phyloP scores from a whole-genome alignment of 1,284 basidiomycete species.

The Cerrena zonata region DNA sequence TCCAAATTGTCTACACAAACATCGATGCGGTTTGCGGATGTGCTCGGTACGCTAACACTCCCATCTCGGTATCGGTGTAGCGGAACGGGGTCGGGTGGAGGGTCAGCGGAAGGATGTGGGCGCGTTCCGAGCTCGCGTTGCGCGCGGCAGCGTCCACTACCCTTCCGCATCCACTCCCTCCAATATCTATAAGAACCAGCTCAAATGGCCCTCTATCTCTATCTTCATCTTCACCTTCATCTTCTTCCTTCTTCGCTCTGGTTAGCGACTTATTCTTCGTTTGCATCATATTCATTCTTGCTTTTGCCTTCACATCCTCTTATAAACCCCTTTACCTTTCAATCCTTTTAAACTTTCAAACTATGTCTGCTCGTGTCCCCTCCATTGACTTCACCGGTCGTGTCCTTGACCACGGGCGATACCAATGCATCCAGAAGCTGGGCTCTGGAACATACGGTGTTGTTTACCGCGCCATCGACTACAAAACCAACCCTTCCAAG shows the following conservation, averaged over 20 bases:
- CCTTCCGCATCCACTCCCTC: neutral
- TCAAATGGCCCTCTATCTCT: neutral
- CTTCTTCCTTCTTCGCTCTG: neutral
- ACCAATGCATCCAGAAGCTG: slow-evolving; percentile 18
- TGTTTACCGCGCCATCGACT: slow-evolving; percentile 29
- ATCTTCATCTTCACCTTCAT: neutral
- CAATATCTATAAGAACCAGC: neutral
- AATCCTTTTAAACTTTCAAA: too few relatives aligned
- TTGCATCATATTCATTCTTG: neutral
- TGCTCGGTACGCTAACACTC: too few relatives aligned
- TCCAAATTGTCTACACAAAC: too few relatives aligned
- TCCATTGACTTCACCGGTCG: slow-evolving; percentile 14
- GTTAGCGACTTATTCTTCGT: neutral
- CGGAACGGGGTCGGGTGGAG: neutral
- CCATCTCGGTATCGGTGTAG: neutral
- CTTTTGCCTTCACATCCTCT: slow-evolving; percentile 1
- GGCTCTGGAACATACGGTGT: slow-evolving; percentile 30
- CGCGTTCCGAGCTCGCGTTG: neutral
- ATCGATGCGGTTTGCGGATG: too few relatives aligned
- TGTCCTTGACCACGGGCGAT: slow-evolving; percentile 12
- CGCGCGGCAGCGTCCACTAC: neutral
- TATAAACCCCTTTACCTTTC: too few relatives aligned
- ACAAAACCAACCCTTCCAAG: slow-evolving; percentile 11
- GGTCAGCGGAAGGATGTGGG: too few relatives aligned
- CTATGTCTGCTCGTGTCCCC: slow-evolving; percentile 5